Conservation (phyloP, 352 stramenopile species). For the Pythium myriotylum region DNA sequence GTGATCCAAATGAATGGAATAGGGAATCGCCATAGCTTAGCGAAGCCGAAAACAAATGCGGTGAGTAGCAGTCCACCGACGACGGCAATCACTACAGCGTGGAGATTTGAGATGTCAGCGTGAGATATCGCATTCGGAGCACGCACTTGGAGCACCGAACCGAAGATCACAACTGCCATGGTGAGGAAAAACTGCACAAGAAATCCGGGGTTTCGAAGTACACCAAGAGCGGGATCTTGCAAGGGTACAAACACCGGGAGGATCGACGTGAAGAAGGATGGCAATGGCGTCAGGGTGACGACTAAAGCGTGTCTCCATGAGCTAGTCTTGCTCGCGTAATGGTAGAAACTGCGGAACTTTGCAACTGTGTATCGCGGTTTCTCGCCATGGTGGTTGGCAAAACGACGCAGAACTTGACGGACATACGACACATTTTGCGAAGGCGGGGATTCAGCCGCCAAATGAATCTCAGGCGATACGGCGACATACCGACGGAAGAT, state of each 20-base stretch:
- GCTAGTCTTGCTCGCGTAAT: not conserved
- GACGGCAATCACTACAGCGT: not conserved
- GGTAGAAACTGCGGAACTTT: too few species aligned
- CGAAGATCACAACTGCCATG: conserved; percentile 2
- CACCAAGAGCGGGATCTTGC: conserved; percentile 3
- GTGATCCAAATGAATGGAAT: conserved; percentile 9
- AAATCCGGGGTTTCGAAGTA: conserved; percentile 2
- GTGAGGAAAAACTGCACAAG: conserved; percentile 4
- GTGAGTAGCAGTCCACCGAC: not conserved
- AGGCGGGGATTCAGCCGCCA: too few species aligned
- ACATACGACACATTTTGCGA: too few species aligned
- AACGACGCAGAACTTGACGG: too few species aligned
- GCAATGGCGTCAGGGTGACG: conserved; percentile 2
- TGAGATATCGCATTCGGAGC: conserved; percentile 2
- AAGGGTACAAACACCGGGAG: conserved; percentile 11
- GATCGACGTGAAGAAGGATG: not conserved
- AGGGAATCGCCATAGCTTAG: conserved; percentile 5
- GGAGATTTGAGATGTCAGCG: not conserved
- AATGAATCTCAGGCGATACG: too few species aligned
- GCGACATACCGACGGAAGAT: too few species aligned
- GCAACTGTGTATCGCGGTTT: too few species aligned
- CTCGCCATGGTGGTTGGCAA: too few species aligned
- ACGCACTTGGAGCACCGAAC: conserved; percentile 1
- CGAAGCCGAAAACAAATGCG: not conserved
- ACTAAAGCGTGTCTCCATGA: not conserved